Conservation (phyloP, 1,284 basidiomycete genomes). For the Garcileccinum viscosum region DNA sequence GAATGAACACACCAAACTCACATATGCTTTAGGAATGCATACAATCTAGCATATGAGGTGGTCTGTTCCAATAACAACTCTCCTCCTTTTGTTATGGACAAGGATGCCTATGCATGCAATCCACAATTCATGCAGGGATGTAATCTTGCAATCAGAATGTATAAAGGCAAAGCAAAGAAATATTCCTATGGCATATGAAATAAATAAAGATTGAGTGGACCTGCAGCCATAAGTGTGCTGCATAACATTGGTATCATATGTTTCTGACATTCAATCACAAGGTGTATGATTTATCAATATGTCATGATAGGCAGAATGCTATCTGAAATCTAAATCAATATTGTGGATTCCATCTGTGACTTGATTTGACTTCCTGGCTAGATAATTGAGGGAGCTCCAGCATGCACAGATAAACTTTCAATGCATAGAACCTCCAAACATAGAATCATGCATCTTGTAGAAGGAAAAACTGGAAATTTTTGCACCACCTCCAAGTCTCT, state of each 20-base stretch:
- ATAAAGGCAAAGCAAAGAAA: conserved; percentile 1
- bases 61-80: conserved; percentile 12
- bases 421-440: not conserved
- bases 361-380: not conserved
- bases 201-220: conserved; percentile 1
- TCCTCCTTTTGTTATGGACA: conserved; percentile 5
- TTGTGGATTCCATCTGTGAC: not conserved
- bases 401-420: not conserved
- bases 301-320: not conserved
- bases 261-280: too few relatives aligned
- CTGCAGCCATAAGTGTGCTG: not conserved
- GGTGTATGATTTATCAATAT: not conserved
- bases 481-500: not conserved
- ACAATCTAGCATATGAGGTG: conserved; percentile 23
- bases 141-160: not conserved
- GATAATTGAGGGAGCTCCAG: not conserved
- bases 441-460: conserved; percentile 2
- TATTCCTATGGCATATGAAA: conserved; percentile 1
- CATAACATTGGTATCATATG: not conserved
- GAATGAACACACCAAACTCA: conserved; percentile 11
- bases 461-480: not conserved
- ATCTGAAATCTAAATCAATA: not conserved
- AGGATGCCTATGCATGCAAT: conserved; percentile 1
- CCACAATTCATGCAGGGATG: not conserved
- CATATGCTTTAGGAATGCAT: conserved; percentile 13